phyloP scores from a whole-genome alignment of 257 asterid genomes.

The Solanum virginianum region DNA sequence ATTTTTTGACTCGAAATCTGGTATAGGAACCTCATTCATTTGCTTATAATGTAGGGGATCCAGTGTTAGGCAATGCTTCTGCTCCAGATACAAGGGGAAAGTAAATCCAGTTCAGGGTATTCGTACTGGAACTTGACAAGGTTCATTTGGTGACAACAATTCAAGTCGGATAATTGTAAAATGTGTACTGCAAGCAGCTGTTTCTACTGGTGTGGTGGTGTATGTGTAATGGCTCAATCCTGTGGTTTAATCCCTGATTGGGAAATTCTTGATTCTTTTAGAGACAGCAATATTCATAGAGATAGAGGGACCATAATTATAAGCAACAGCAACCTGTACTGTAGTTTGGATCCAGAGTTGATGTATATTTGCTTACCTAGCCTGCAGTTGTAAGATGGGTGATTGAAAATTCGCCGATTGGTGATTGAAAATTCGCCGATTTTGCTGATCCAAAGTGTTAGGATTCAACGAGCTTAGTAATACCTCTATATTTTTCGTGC shows the following conservation, averaged over 20 bases:
- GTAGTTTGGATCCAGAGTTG: background rate
- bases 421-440: background rate
- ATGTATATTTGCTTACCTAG: background rate
- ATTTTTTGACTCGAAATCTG: conserved; percentile 62
- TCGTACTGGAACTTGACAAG: background rate
- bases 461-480: background rate
- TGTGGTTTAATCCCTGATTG: background rate
- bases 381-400: background rate
- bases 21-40: background rate
- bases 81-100: background rate
- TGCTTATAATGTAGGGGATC: background rate
- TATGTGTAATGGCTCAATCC: background rate
- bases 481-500: background rate
- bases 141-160: background rate
- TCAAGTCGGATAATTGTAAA: background rate
- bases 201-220: background rate
- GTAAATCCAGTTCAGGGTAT: background rate
- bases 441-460: background rate
- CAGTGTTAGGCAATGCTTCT: background rate
- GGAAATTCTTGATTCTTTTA: background rate
- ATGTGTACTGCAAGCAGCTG: background rate
- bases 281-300: background rate
- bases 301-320: background rate
- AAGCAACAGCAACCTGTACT: background rate
- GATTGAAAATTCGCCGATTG: background rate